Percentiles rank a stretch among this genome's conserved stretches.
Evolutionary conservation across 1,284 basidiomycete species (phyloP).

Genomic region (Heliocybe sulcata): DNA sequence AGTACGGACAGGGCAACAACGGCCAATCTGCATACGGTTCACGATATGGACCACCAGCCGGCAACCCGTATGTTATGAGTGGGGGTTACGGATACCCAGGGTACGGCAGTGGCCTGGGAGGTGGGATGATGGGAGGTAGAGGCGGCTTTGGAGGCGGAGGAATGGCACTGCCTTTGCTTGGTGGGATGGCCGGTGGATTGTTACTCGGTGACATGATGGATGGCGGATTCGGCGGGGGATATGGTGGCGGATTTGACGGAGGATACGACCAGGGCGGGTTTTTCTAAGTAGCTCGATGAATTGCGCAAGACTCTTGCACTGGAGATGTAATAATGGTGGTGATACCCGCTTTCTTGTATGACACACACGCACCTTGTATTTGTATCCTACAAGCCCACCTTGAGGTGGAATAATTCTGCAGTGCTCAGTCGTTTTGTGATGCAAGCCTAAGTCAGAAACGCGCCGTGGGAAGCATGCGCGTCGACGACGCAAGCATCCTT

Average conservation of each 20-base stretch:
- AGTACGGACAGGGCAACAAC: slow-evolving; percentile 9
- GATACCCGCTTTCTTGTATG: too few relatives aligned
- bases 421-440: too few relatives aligned
- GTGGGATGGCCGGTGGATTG: slow-evolving; percentile 55
- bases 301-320: background rate
- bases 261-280: slow-evolving; percentile 15
- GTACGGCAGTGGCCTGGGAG: slow-evolving; percentile 12
- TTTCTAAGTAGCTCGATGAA: slow-evolving; percentile 10
- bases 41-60: background rate
- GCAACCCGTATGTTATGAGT: slow-evolving; percentile 16
- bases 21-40: slow-evolving; percentile 1
- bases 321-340: background rate
- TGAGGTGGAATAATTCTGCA: too few relatives aligned
- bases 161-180: slow-evolving; percentile 43
- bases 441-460: too few relatives aligned
- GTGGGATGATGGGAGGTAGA: slow-evolving; percentile 14
- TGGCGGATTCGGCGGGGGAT: slow-evolving; percentile 17
- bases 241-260: slow-evolving; percentile 20
- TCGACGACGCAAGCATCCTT: background rate
- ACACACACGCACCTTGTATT: too few relatives aligned
- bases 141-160: slow-evolving; percentile 26
- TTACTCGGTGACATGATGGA: slow-evolving; percentile 42
- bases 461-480: background rate
- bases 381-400: too few relatives aligned
- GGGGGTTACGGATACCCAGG: slow-evolving; percentile 12